Base-by-base conservation (phyloP, 2,329 filamentous ascomycete genomes). In the Aspergillus neoniger region DNA sequence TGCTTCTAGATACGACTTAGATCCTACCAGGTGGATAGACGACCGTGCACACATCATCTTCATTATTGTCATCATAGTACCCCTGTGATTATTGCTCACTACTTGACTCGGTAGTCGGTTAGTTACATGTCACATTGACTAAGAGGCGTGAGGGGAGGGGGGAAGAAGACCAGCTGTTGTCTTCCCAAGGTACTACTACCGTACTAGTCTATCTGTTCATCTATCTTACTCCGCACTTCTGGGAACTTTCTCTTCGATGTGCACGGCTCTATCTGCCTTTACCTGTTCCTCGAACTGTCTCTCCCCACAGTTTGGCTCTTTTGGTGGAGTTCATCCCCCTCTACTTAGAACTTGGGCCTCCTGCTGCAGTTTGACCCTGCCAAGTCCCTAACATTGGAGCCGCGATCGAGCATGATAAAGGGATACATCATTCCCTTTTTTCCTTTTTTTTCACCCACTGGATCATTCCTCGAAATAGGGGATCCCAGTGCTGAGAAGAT, bases 381-480 rank as follows among this genome's bases (percentile, higher is more conserved):
- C 36, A 48, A 36, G 53, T 55, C 38, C 53, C 39, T 44, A 32
- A 10, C 12, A 10, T 30, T 47, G 23, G 53, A 57, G 55, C 55
- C 55, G 49, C 55, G 36, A 51, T 48, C 41, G 32, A 28, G 15
- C 47, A 30, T 28, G 10, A 21, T 57, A 36, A 36, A 36, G 32
- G 32, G 32, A 36, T 36, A 36, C 32, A 21, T 23, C 47, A 43
- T 50, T 49, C 25, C 28, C 36, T 12, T 21, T 51, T 28, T 28
- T 8, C 7, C 25, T 28, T 28, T 28, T 28, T 28, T 28, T 2
- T 28, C 25, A 2, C 12, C n/a, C 14, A 53, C n/a, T 25, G 47
- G 15, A n/a, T n/a, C 6, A 25, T 12, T 17, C 5, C 15, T 25
- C 38, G 48, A 52, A 58, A 52, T 38, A 41, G 23, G 52, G 30